Base-by-base conservation (phyloP, 164 flowering plant genomes). In the Tetracentron sinense region DNA sequence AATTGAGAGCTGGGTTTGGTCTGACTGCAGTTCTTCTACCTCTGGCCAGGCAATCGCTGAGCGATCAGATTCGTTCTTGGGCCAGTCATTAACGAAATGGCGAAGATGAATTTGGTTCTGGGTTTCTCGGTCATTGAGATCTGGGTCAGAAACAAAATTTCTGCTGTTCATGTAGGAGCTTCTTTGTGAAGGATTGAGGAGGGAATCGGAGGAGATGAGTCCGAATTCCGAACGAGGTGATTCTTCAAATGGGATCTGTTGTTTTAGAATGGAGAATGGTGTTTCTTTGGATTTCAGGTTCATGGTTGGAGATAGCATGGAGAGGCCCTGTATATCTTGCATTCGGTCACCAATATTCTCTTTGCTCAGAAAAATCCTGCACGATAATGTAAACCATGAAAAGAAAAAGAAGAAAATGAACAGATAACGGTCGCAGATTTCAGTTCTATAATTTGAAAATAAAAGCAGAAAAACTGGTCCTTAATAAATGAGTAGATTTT, bases 1-100 rank as follows among this genome's bases (percentile, higher is more conserved):
- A 58, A 86, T 86, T 8, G 98, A 89, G 33, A 89, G 85, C 56
- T 81, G 89, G 56, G 95, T 88, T 68, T 82, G 72, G 42, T 88
- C 91, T n/a, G 83, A 73, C 27, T 85, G 80, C 58, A 57, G 29
- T 20, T 74, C 81, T 68, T 71, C 74, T 16, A 76, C 63, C 2
- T 77, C 82, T n/a, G n/a, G n/a, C n/a, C n/a, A n/a, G n/a, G n/a
- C n/a, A n/a, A n/a, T n/a, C n/a, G n/a, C n/a, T n/a, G n/a, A n/a
- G n/a, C n/a, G n/a, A 58, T 77, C 75, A 6, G 82, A 66, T 31
- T 68, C 81, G 52, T 62, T 79, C 67, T 82, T 83, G 3, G 94
- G 86, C 89, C 90, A 89, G 33, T 79, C 79, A 48, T 85, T 83
- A n/a, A 83, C 79, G 81, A 88, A 89, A 42, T 81, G 85, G 2